Evolutionary conservation across 208 protist species (phyloP), one percentile per base, ranked within the genome.

Genomic region (Trypanosoma cruzi): DNA sequence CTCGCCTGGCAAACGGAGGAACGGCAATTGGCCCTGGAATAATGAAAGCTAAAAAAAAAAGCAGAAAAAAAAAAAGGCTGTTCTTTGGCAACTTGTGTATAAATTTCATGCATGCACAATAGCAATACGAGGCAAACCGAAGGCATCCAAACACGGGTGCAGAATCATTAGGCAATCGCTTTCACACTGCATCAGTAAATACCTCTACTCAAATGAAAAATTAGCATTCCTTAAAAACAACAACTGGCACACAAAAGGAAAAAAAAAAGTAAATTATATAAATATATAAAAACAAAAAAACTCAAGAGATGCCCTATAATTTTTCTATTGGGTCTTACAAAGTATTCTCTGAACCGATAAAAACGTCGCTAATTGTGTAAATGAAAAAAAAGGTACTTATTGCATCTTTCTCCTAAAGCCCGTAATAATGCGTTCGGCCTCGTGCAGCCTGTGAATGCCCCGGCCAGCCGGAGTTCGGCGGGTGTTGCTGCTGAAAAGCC

Each of bases 41-140:
- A 68, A 76, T 64, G 40, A 69, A 69, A 42, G 26, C 64, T 37
- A 69, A 62, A 29, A 37, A 57, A 18, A 24, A 58, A 50, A 65
- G 18, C 16, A 71, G 14, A 34, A 61, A 55, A 37, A 68, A 57
- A 60, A 57, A 69, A 18, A 4, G 10, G 40, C 8, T 2, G 40
- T 2, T 44, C 18, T 7, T 44, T 14, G 40, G 40, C 1, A 44
- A 18, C 40, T n/a, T n/a, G 8, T 44, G 40, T 44, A 16, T 44
- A 14, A 1, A 13, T 16, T 4, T 16, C 40, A 44, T 16, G n/a
- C n/a, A n/a, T n/a, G n/a, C n/a, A n/a, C n/a, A n/a, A 44, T 13
- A 4, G 40, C 40, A 16, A 16, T 3, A 16, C 10, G 40, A 44
- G 18, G 40, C 40, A 44, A 4, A 16, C 1, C 40, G 40, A 69